Conservation (phyloP, 495 filamentous ascomycete genomes). For the Penicillium canariense region DNA sequence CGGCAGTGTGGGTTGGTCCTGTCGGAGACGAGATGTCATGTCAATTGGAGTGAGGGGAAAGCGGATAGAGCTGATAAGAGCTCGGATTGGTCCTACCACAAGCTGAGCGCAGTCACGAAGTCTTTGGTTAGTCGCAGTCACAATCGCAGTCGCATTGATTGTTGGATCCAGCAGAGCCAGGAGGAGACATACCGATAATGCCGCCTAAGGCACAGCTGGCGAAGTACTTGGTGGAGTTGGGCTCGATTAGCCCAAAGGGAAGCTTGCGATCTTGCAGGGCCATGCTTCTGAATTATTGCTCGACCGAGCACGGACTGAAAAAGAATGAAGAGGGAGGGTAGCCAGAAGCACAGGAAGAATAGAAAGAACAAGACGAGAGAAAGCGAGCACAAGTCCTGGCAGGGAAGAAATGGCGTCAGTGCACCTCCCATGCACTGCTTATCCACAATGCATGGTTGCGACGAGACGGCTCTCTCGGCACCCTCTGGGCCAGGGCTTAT, state of each 20-base stretch:
- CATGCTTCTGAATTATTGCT: constrained; percentile 22
- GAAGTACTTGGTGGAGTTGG: constrained; percentile 67
- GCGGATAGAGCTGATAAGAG: not conserved
- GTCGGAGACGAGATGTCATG: not conserved
- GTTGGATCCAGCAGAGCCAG: not conserved
- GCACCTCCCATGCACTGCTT: constrained; percentile 4
- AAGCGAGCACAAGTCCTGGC: not conserved
- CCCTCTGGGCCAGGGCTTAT: constrained; percentile 6
- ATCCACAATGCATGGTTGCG: not conserved
- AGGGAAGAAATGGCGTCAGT: constrained; percentile 18
- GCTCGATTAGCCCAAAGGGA: constrained; percentile 59
- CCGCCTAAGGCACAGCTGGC: constrained; percentile 62
- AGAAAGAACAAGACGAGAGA: not conserved
- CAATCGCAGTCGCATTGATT: constrained; percentile 1
- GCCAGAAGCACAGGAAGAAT: not conserved
- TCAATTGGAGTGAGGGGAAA: constrained; percentile 11
- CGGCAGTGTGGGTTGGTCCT: constrained; percentile 56
- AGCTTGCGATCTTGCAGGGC: constrained; percentile 38
- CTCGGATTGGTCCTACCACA: constrained; percentile 49
- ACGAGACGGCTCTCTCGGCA: constrained; percentile 25
- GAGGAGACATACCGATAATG: constrained; percentile 52
- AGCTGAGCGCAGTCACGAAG: constrained; percentile 32
- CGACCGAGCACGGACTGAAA: not conserved
- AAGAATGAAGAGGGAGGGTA: constrained; percentile 2
- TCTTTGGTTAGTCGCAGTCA: constrained; percentile 4